Evolutionary conservation across 2,329 filamentous ascomycete species (phyloP).

Genomic region (Saccharata proteae): DNA sequence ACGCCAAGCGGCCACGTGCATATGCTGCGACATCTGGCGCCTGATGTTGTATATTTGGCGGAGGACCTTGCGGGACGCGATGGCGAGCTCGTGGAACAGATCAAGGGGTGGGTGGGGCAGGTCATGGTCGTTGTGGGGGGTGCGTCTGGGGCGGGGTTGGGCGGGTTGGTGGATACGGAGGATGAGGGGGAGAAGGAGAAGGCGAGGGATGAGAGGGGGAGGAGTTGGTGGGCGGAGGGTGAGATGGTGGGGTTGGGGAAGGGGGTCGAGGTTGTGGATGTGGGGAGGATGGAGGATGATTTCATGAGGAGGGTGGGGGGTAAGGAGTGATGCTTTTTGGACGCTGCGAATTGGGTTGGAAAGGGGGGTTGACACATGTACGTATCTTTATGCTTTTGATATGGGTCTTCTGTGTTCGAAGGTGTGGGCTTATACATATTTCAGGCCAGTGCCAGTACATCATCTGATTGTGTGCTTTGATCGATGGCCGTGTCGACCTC

Average conservation of each 20-base stretch:
- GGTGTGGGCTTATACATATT: no score
- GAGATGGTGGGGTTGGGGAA: slow-evolving; percentile 72
- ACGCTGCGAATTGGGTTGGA: no score
- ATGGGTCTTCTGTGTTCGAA: no score
- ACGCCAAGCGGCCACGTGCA: slow-evolving; percentile 72
- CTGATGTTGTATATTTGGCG: slow-evolving; percentile 78
- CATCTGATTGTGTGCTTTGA: no score
- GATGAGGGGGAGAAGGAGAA: slow-evolving; percentile 55
- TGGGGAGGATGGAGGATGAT: slow-evolving; percentile 69
- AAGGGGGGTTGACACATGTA: no score
- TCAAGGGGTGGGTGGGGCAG: slow-evolving; percentile 49
- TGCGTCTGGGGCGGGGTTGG: slow-evolving; percentile 26
- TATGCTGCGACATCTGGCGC: slow-evolving; percentile 73
- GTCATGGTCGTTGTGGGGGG: slow-evolving; percentile 46
- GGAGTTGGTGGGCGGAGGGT: slow-evolving; percentile 54
- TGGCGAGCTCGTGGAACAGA: slow-evolving; percentile 59
- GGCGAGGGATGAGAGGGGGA: slow-evolving; percentile 76
- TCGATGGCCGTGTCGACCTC: no score
- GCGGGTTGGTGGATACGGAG: slow-evolving; percentile 46
- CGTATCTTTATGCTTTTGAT: no score
- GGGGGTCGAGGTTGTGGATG: slow-evolving; percentile 80
- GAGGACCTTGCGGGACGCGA: slow-evolving; percentile 68
- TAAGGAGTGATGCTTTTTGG: slow-evolving; percentile 21
- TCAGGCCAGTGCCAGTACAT: no score
- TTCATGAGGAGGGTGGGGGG: slow-evolving; percentile 71